phyloP scores from a whole-genome alignment of 78 protist species.

The Chrysochromulina tobinii region DNA sequence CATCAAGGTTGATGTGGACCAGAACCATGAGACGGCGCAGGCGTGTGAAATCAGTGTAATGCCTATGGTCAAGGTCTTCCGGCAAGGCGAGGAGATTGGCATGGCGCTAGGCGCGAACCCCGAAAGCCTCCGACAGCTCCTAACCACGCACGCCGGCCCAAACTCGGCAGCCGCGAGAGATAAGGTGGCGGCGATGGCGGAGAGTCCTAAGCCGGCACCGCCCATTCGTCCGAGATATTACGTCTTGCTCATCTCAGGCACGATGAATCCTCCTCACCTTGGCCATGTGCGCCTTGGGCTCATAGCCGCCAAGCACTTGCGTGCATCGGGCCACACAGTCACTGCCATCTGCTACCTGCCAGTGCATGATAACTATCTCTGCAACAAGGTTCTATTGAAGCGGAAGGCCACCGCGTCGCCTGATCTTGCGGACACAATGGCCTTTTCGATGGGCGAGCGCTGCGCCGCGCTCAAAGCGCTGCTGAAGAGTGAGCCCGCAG shows the following conservation, averaged over 20 bases:
- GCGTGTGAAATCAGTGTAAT: no score
- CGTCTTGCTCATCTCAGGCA: neutral
- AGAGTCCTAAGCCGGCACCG: no score
- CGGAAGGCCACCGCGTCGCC: neutral
- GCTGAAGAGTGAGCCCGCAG: neutral
- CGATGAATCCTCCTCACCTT: neutral
- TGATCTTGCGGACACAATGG: neutral
- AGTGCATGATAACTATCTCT: constrained; percentile 1
- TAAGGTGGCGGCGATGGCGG: no score
- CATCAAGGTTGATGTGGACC: no score
- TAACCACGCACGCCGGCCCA: no score
- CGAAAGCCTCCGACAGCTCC: no score
- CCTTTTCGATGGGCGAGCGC: neutral
- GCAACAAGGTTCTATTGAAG: neutral
- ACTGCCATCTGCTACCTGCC: neutral
- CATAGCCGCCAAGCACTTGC: neutral
- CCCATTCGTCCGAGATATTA: neutral
- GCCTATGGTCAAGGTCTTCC: no score
- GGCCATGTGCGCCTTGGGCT: neutral
- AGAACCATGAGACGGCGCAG: no score
- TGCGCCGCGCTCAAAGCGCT: neutral
- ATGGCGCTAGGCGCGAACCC: no score
- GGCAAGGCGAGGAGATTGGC: no score
- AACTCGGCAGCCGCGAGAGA: no score
- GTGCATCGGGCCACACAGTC: neutral